These are phyloP conservation scores for Eremochloa ophiuroides DNA, from an alignment of 176 grass and related monocot genomes.

Conservation along the genomic window DNA sequence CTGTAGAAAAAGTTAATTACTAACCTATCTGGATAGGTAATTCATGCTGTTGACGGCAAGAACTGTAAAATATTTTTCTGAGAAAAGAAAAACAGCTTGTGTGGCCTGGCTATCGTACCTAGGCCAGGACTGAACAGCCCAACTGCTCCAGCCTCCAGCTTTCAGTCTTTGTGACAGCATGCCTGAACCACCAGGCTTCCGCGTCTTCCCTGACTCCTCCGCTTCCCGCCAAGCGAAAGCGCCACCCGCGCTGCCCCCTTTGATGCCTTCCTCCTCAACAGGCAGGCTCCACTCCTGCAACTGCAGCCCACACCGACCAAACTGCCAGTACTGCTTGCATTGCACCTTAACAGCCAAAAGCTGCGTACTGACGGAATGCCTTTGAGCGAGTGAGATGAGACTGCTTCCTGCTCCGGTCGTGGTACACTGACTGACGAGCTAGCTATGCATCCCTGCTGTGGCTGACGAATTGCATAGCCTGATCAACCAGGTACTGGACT, in stretches of 20 bases:
- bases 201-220: background rate
- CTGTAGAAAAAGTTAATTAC: background rate
- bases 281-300: background rate
- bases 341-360: background rate
- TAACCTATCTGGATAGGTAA: background rate
- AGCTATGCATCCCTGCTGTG: background rate
- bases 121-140: constrained; percentile 28
- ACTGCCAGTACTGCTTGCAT: background rate
- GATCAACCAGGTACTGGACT: background rate
- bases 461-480: background rate
- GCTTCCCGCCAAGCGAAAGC: constrained; percentile 21
- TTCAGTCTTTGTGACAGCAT: constrained; percentile 17
- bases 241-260: constrained; percentile 29
- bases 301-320: background rate
- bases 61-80: background rate
- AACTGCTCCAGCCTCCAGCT: background rate
- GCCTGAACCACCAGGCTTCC: constrained; percentile 14
- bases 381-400: too few relatives aligned
- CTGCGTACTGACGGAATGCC: background rate
- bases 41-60: background rate
- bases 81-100: too few relatives aligned
- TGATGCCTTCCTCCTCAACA: background rate
- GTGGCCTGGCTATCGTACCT: too few relatives aligned
- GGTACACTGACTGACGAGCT: background rate
- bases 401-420: background rate